phyloP scores from a whole-genome alignment of 805 yeast genomes.

The Candida ipomoeae region DNA sequence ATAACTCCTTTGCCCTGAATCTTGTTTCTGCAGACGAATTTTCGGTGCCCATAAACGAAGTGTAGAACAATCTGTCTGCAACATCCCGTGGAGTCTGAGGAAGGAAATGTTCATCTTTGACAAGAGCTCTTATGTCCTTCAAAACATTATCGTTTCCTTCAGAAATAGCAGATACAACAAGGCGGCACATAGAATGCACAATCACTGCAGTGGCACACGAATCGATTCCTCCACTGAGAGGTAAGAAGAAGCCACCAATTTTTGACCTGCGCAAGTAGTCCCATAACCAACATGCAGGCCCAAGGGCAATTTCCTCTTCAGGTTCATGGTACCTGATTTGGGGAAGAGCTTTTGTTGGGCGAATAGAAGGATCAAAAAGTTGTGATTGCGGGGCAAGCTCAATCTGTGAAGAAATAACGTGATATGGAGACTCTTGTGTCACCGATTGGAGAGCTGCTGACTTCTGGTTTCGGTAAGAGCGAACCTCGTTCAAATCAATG shows the following conservation, averaged over 20 bases:
- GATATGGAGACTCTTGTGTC: slow-evolving; percentile 37
- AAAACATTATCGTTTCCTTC: slow-evolving; percentile 76
- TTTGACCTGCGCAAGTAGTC: slow-evolving; percentile 89
- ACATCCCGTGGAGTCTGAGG: slow-evolving; percentile 77
- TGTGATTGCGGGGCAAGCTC: slow-evolving; percentile 60
- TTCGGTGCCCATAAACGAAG: slow-evolving; percentile 93
- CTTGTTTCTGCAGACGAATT: slow-evolving; percentile 90
- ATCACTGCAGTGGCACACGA: slow-evolving; percentile 96
- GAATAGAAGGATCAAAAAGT: slow-evolving; percentile 56
- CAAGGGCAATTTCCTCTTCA: slow-evolving; percentile 94
- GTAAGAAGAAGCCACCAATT: slow-evolving; percentile 88
- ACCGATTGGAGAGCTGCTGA: slow-evolving; percentile 76
- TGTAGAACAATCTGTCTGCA: slow-evolving; percentile 73
- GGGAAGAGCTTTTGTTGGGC: slow-evolving; percentile 50
- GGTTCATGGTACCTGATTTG: slow-evolving; percentile 66
- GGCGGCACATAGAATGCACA: slow-evolving; percentile 88
- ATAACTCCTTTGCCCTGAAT: slow-evolving; percentile 70
- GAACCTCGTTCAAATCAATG: slow-evolving; percentile 85
- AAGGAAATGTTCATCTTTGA: slow-evolving; percentile 54
- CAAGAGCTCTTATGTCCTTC: slow-evolving; percentile 65
- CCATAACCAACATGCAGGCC: slow-evolving; percentile 99
- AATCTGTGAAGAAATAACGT: slow-evolving; percentile 57
- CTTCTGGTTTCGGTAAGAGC: slow-evolving; percentile 71
- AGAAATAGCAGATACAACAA: slow-evolving; percentile 66
- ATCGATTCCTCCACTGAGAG: slow-evolving; percentile 96